phyloP scores from a whole-genome alignment of 2,329 filamentous ascomycete genomes.

The Trichoderma koningiopsis region DNA sequence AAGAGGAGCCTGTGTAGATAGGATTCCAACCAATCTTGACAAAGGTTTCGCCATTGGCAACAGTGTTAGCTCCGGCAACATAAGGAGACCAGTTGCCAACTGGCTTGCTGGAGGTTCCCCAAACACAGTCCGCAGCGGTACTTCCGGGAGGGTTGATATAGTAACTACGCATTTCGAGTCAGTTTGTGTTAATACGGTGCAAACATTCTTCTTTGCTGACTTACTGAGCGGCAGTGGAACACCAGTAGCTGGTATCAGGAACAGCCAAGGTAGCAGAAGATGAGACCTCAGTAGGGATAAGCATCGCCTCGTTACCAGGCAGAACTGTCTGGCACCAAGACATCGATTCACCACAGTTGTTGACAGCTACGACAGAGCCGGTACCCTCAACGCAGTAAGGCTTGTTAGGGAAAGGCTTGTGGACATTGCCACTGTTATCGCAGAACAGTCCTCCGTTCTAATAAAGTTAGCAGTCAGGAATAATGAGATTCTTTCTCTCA shows the following conservation, averaged over 20 bases:
- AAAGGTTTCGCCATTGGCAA: conserved; percentile 65
- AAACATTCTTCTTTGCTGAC: conserved; percentile 32
- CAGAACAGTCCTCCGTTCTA: conserved; percentile 78
- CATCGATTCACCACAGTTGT: conserved; percentile 63
- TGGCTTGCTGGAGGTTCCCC: conserved; percentile 65
- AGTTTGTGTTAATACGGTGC: background rate
- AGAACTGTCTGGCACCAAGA: conserved; percentile 80
- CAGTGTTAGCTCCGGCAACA: conserved; percentile 74
- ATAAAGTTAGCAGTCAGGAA: conserved; percentile 8
- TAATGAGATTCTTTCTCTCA: background rate
- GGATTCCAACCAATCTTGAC: conserved; percentile 80
- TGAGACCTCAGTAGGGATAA: conserved; percentile 73
- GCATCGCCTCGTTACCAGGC: conserved; percentile 79
- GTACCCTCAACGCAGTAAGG: conserved; percentile 72
- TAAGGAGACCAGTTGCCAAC: conserved; percentile 78
- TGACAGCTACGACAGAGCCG: conserved; percentile 65
- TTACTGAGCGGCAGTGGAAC: conserved; percentile 72
- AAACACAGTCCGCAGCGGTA: conserved; percentile 65
- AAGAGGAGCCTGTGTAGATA: conserved; percentile 61
- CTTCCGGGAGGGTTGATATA: conserved; percentile 78
- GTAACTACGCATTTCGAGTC: conserved; percentile 51
- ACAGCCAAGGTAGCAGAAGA: conserved; percentile 65
- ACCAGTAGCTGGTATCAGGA: conserved; percentile 71
- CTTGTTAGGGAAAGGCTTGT: conserved; percentile 68
- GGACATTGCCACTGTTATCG: conserved; percentile 63